Evolutionary conservation across 805 yeast species (phyloP).

Genomic region (Candida boidinii): DNA sequence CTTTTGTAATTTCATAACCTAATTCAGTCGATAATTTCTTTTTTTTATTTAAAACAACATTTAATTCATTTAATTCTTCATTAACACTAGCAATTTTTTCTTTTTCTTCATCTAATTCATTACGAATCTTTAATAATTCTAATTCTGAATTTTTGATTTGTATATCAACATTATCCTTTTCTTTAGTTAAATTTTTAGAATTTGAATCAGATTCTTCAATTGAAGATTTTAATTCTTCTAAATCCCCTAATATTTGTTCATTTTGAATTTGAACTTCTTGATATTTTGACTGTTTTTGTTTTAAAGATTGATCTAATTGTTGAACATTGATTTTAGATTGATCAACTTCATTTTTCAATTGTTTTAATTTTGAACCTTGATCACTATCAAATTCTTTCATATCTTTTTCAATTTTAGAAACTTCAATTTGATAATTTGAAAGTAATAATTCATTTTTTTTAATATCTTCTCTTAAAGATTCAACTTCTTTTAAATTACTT

Average conservation of each 20-base stretch:
- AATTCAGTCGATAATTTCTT: slow-evolving; percentile 35
- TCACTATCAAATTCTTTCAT: slow-evolving; percentile 73
- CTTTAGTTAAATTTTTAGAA: slow-evolving; percentile 27
- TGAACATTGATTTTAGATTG: slow-evolving; percentile 28
- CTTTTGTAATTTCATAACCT: slow-evolving; percentile 45
- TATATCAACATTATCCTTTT: slow-evolving; percentile 14
- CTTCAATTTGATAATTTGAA: slow-evolving; percentile 30
- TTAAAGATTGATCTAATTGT: slow-evolving; percentile 30
- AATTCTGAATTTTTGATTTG: slow-evolving; percentile 21
- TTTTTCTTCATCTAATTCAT: slow-evolving; percentile 44
- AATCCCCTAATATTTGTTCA: slow-evolving; percentile 59
- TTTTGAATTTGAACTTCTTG: slow-evolving; percentile 61
- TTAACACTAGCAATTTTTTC: slow-evolving; percentile 57
- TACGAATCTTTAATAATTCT: slow-evolving; percentile 19
- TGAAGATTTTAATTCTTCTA: slow-evolving; percentile 34
- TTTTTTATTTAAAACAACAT: slow-evolving; percentile 33
- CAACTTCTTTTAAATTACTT: slow-evolving; percentile 37
- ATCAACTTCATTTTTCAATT: slow-evolving; percentile 46
- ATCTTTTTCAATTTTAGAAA: slow-evolving; percentile 56
- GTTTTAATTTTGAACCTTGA: slow-evolving; percentile 71
- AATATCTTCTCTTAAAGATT: slow-evolving; percentile 29
- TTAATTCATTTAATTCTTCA: slow-evolving; percentile 65
- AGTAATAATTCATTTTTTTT: slow-evolving; percentile 24
- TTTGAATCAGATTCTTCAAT: slow-evolving; percentile 26
- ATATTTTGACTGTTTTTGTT: slow-evolving; percentile 39